phyloP scores from a whole-genome alignment of 2,329 filamentous ascomycete genomes.

The Venturia carpophila region DNA sequence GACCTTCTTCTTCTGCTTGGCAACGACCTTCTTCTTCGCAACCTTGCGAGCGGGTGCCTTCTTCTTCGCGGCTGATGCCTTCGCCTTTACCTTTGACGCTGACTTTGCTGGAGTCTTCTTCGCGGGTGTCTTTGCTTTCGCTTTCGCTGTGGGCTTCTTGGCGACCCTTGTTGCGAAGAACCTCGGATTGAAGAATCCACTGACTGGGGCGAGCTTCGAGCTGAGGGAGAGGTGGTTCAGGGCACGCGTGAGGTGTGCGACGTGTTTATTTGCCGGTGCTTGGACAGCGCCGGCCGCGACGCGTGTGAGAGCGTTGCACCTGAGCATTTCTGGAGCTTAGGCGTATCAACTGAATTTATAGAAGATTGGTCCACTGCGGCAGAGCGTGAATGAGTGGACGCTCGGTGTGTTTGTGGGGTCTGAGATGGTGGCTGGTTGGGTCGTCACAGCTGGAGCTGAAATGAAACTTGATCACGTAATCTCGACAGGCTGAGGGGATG shows the following conservation, averaged over 20 bases:
- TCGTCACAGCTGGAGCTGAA: too few species aligned
- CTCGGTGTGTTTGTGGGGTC: not conserved
- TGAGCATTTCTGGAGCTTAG: conserved; percentile 1
- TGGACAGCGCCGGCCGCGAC: conserved; percentile 4
- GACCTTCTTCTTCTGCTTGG: conserved; percentile 20
- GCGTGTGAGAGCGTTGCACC: conserved; percentile 15
- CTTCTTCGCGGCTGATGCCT: conserved; percentile 23
- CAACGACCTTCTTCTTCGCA: conserved; percentile 17
- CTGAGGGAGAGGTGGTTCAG: not conserved
- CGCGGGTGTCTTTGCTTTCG: conserved; percentile 24
- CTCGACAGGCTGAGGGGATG: too few species aligned
- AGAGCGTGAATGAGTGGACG: not conserved
- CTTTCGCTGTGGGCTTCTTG: conserved; percentile 6
- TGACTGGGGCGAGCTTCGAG: conserved; percentile 7
- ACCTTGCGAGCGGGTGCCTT: conserved; percentile 21
- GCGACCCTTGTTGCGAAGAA: conserved; percentile 2
- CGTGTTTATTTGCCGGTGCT: conserved; percentile 4
- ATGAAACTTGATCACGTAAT: too few species aligned
- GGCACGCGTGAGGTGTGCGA: conserved; percentile 13
- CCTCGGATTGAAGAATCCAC: not conserved
- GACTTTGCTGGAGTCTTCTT: conserved; percentile 22
- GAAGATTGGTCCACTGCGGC: not conserved
- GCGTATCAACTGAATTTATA: not conserved
- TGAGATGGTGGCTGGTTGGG: not conserved
- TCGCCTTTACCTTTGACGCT: conserved; percentile 17